Evolutionary conservation across 108 stramenopile genomes (phyloP).

Genomic region (Fistulifera pelliculosa): DNA sequence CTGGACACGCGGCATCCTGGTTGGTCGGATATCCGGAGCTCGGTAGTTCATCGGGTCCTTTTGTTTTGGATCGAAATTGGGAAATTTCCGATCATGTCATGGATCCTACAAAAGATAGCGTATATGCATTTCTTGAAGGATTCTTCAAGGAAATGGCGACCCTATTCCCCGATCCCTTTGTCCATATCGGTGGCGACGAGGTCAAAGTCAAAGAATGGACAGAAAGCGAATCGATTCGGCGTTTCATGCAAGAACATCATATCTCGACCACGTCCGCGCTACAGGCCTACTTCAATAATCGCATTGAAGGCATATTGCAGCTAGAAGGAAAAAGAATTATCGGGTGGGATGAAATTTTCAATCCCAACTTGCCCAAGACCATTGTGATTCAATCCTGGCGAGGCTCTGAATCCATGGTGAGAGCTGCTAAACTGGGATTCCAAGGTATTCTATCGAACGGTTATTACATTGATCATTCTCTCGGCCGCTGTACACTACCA

Average conservation of each 20-base stretch:
- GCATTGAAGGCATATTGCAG: conserved; percentile 18
- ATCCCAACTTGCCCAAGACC: conserved; percentile 27
- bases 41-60: background rate
- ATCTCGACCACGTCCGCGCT: conserved; percentile 16
- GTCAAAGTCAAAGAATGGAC: conserved; percentile 43
- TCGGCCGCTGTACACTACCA: conserved; percentile 18
- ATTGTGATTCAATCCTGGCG: background rate
- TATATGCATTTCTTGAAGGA: conserved; percentile 30
- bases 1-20: conserved; percentile 44
- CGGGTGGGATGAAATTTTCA: conserved; percentile 67
- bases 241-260: conserved; percentile 34
- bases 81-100: conserved; percentile 3
- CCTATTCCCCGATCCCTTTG: conserved; percentile 34
- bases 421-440: conserved; percentile 49
- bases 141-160: conserved; percentile 25
- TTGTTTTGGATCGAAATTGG: background rate
- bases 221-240: conserved; percentile 7
- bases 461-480: conserved; percentile 7
- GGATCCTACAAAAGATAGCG: conserved; percentile 24
- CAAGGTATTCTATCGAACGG: background rate
- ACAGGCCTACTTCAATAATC: conserved; percentile 27
- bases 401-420: conserved; percentile 22
- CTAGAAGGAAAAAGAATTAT: conserved; percentile 26
- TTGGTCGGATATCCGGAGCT: background rate
- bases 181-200: conserved; percentile 77